phyloP scores from a whole-genome alignment of 2,329 filamentous ascomycete species.

The Blastomyces parvus region DNA sequence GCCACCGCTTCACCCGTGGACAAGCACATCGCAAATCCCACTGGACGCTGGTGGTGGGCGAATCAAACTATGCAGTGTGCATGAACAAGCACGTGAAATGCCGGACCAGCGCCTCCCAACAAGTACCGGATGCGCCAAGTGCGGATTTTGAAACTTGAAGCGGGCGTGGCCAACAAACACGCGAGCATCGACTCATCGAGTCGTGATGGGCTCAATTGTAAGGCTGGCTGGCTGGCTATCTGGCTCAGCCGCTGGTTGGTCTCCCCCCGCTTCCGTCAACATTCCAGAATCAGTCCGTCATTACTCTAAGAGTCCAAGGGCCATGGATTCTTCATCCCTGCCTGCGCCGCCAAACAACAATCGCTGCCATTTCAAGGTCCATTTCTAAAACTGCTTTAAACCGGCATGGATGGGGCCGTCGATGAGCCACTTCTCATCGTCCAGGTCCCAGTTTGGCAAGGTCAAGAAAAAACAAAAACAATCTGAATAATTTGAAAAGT shows the following conservation, averaged over 20 bases:
- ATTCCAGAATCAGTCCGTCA: not conserved
- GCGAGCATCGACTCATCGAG: not conserved
- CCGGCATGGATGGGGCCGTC: too few species aligned
- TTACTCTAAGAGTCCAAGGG: too few species aligned
- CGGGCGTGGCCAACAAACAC: not conserved
- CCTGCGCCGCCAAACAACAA: not conserved
- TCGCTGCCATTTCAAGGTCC: not conserved
- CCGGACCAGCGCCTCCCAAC: not conserved
- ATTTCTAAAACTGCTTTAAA: not conserved
- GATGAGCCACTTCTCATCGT: too few species aligned
- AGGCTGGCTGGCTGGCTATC: too few species aligned
- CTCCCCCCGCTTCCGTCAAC: conserved; percentile 1
- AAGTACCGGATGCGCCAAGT: conserved; percentile 4
- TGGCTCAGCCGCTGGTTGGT: not conserved
- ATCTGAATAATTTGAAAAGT: not conserved
- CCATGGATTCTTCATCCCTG: not conserved
- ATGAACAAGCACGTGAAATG: not conserved
- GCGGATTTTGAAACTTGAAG: not conserved
- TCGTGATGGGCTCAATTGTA: not conserved
- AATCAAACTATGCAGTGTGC: not conserved
- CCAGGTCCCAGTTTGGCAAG: too few species aligned
- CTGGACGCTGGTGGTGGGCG: not conserved
- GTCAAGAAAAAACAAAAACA: not conserved
- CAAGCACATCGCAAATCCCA: not conserved
- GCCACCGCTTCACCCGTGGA: too few species aligned